Percentiles rank a stretch among this genome's conserved stretches.
phyloP scores from a whole-genome alignment of 1,139 yeast genomes.

The Taphrina flavorubra region DNA sequence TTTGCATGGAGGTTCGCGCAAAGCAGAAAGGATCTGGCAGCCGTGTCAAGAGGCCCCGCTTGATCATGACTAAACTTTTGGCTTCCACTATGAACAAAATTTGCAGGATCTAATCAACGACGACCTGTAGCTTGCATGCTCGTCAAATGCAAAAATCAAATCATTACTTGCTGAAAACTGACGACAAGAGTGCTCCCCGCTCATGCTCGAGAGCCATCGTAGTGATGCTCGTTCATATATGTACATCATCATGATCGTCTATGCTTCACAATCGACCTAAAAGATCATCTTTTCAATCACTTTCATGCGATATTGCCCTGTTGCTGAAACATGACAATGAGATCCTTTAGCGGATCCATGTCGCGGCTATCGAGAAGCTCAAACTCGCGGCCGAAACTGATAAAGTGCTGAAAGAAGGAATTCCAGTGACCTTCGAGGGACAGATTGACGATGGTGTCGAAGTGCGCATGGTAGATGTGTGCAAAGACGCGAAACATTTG shows the following conservation, averaged over 20 bases:
- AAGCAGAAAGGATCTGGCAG: too few relatives aligned
- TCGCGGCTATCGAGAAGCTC: conserved; percentile 78
- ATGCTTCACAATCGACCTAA: not conserved
- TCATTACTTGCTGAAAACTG: not conserved
- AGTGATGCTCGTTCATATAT: not conserved
- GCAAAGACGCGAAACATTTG: conserved; percentile 98
- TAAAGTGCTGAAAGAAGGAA: conserved; percentile 94
- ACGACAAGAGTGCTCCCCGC: conserved; percentile 8
- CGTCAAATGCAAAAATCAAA: not conserved
- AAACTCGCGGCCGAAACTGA: conserved; percentile 84
- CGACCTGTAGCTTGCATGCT: not conserved
- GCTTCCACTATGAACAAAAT: too few relatives aligned
- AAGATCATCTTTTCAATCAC: not conserved
- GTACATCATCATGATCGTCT: conserved; percentile 5
- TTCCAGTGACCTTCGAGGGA: conserved; percentile 98
- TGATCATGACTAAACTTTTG: too few relatives aligned
- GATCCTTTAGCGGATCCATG: conserved; percentile 73
- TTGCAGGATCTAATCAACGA: too few relatives aligned
- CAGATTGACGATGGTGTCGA: conserved; percentile 86
- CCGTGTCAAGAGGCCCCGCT: too few relatives aligned
- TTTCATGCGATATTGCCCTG: conserved; percentile 72
- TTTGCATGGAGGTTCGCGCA: too few relatives aligned
- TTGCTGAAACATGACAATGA: conserved; percentile 73
- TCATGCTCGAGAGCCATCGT: conserved; percentile 7
- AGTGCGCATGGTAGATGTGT: conserved; percentile 90